These are phyloP conservation scores for Suillus bovinus DNA, from an alignment of 768 basidiomycete genomes.

Conservation along the genomic window DNA sequence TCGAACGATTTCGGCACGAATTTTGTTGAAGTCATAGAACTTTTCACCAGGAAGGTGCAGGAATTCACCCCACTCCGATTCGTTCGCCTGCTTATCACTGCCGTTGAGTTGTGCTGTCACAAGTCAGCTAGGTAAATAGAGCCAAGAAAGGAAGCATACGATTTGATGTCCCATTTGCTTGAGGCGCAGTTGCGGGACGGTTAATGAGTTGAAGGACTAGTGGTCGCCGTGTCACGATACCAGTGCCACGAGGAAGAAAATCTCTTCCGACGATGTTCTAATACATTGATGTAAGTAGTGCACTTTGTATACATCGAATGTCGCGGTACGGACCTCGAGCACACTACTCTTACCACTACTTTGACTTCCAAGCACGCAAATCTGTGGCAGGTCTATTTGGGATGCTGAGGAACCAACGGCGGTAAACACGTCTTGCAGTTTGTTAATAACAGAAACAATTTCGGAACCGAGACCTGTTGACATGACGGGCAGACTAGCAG, in stretches of 20 bases:
- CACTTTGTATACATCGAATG: constrained; percentile 11
- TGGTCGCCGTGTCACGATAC: constrained; percentile 97
- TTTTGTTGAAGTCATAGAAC: constrained; percentile 97
- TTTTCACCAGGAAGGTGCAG: constrained; percentile 95
- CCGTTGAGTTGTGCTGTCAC: constrained; percentile 38
- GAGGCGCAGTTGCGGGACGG: constrained; percentile 55
- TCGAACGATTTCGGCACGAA: constrained; percentile 91
- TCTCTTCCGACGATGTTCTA: constrained; percentile 98
- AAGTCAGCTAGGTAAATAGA: constrained; percentile 2
- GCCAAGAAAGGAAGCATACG: constrained; percentile 34
- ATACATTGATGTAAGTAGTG: constrained; percentile 3
- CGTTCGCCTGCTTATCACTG: constrained; percentile 76
- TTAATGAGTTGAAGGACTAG: constrained; percentile 96
- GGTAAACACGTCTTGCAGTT: constrained; percentile 88
- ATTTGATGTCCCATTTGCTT: constrained; percentile 41
- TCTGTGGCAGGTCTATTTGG: constrained; percentile 88
- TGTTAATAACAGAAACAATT: constrained; percentile 82
- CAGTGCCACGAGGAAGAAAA: constrained; percentile 97
- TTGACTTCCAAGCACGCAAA: constrained; percentile 88
- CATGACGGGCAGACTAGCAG: constrained; percentile 28
- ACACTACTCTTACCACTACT: constrained; percentile 95
- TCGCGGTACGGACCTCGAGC: constrained; percentile 61
- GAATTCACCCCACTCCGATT: constrained; percentile 99
- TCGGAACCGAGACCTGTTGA: constrained; percentile 75
- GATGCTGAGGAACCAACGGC: constrained; percentile 78